Percentiles rank a stretch among this genome's conserved stretches.
phyloP scores from a whole-genome alignment of 768 basidiomycete genomes.

The Termitomyces sp. region DNA sequence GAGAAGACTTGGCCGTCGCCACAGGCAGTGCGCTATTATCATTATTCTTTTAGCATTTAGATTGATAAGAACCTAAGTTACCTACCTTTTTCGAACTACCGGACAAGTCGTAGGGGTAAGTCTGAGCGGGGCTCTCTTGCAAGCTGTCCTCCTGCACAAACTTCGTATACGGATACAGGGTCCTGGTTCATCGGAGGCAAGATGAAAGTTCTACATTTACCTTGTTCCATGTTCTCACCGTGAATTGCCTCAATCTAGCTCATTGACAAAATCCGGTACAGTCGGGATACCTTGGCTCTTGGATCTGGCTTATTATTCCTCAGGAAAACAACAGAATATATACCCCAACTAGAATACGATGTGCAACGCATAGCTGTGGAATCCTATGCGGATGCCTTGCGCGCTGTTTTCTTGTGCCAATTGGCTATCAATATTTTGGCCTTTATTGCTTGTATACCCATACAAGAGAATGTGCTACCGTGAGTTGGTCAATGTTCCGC shows the following conservation, averaged over 20 bases:
- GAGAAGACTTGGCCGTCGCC: slow-evolving; percentile 81
- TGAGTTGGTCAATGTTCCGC: slow-evolving; percentile 20
- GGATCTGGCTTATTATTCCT: neutral
- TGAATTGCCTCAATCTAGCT: slow-evolving; percentile 34
- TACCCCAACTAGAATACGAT: slow-evolving; percentile 54
- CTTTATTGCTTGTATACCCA: slow-evolving; percentile 65
- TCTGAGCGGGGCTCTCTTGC: slow-evolving; percentile 77
- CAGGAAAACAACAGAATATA: slow-evolving; percentile 69
- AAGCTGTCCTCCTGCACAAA: slow-evolving; percentile 67
- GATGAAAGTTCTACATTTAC: slow-evolving; percentile 19
- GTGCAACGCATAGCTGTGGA: slow-evolving; percentile 58
- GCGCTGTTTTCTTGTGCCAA: slow-evolving; percentile 80
- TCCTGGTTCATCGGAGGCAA: slow-evolving; percentile 64
- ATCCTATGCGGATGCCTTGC: slow-evolving; percentile 76
- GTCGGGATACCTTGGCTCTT: slow-evolving; percentile 5
- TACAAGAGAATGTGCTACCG: slow-evolving; percentile 70
- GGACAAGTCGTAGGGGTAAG: slow-evolving; percentile 96
- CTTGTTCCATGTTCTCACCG: slow-evolving; percentile 8
- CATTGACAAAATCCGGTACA: slow-evolving; percentile 65
- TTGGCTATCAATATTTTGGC: slow-evolving; percentile 58
- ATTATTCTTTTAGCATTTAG: slow-evolving; percentile 6
- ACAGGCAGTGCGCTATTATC: slow-evolving; percentile 71
- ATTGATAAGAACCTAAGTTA: slow-evolving; percentile 43
- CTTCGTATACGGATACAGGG: slow-evolving; percentile 73
- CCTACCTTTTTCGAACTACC: slow-evolving; percentile 89